Evolutionary conservation across 768 basidiomycete genomes (phyloP), one percentile per base, ranked within the genome.

Genomic region (Cystobasidiopsis lactophilus): DNA sequence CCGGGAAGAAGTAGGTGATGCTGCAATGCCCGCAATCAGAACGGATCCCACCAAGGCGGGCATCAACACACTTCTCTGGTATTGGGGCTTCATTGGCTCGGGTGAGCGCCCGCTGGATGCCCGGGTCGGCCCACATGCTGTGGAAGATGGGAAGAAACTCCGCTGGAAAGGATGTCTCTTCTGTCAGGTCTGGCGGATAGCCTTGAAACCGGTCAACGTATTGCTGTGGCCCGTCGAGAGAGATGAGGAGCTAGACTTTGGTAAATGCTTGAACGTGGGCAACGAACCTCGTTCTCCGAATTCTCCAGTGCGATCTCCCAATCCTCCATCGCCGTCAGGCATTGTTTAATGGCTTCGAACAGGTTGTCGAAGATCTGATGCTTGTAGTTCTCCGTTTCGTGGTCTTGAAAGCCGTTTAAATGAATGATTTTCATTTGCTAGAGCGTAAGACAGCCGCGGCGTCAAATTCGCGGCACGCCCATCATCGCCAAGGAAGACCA

Each of bases 341-440:
- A 72, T 55, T 77, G 77, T 44, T 76, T 74, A 69, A 96, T 75
- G 2, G 88, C 93, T 9, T 80, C 75, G 1, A 82, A 81, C 29
- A 98, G 68, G 67, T 98, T 96, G 62, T 80, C 80, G 66, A 91
- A 98, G 10, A 88, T 78, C 41, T 93, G 77, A 62, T 91, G 89
- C 1, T 89, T 78, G 61, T 81, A 93, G 16, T 73, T 76, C 67
- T 96, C 89, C 37, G 82, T 74, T 66, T 96, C 93, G 60, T 77
- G 74, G 0, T 74, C 49, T 0, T 79, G 75, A 68, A 93, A 98
- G 0, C 83, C 80, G 1, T 85, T 71, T 54, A 77, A 75, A 68
- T 96, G 89, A 47, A 98, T 93, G 37, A 93, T 71, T 37, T 88
- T 79, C 89, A 95, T 96, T 80, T 96, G 88, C 82, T 88, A n/a